Percentiles rank a stretch among this genome's conserved stretches.
These are phyloP conservation scores for Neospora caninum DNA, from an alignment of 169 alveolate genomes.

Conservation along the genomic window DNA sequence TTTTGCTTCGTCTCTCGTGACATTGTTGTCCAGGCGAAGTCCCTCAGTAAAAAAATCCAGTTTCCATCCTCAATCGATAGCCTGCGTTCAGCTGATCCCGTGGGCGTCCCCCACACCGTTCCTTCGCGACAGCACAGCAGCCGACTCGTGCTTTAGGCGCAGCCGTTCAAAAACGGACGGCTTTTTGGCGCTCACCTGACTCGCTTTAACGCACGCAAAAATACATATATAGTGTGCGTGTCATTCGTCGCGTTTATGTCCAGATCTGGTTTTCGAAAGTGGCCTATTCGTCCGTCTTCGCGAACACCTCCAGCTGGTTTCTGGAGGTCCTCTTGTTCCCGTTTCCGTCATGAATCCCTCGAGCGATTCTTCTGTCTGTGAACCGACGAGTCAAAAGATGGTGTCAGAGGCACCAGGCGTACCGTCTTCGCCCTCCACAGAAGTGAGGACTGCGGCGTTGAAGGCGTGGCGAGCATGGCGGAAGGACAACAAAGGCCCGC, in stretches of 20 bases:
- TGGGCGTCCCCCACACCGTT: background rate
- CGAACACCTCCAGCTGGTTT: background rate
- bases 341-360: background rate
- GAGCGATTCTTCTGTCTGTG: background rate
- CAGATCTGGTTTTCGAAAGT: background rate
- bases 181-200: background rate
- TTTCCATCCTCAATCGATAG: background rate
- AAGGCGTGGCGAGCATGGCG: slow-evolving; percentile 66
- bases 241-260: background rate
- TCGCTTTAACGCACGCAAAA: background rate
- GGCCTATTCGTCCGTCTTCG: background rate
- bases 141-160: background rate
- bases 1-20: background rate
- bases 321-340: background rate
- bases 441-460: slow-evolving; percentile 32
- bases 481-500: slow-evolving; percentile 46
- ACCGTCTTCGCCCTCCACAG: background rate
- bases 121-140: background rate
- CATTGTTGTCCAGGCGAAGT: background rate
- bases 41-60: background rate
- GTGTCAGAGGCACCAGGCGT: background rate
- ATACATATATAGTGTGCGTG: background rate
- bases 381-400: background rate
- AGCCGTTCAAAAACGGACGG: background rate
- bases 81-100: background rate